Base-by-base conservation (phyloP, 2,329 filamentous ascomycete genomes). In the Iodosphaeria phyllophila region DNA sequence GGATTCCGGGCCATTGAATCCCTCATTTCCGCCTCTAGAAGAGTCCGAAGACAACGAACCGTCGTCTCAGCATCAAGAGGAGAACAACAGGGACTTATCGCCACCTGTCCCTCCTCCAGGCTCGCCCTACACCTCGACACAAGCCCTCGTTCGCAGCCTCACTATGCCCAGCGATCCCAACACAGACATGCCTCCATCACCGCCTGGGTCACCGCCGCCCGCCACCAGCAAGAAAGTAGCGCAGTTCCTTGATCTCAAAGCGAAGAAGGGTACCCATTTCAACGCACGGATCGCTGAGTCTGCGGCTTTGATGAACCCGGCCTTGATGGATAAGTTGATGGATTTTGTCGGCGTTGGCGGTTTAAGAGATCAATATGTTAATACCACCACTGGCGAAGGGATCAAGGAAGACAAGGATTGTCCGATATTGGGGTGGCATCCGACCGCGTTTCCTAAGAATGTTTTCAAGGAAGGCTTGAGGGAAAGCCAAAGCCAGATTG, bases 171-270 rank as follows among this genome's bases (percentile, higher is more conserved):
- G 68, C 3, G 49, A 72, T 4, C 71, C 78, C 2, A 73, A 80
- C 48, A 67, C 82, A 39, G 58, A 71, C 36, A 82, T 89, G 32
- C 78, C 78, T 0, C 58, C 66, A 7, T 82, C 77, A 4, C 78
- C 78, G 1, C 71, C 74, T 1, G 65, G 65, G 13, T 64, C 65
- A 3, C 65, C 65, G 8, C 50, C 56, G 1, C 42, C 54, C 17
- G 36, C 50, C 20, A 47, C 70, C 8, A 72, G 63, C 25, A 60
- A 64, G 35, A 83, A 80, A 38, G 74, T 86, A 36, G 61, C 68
- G 32, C 67, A 70, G 30, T 86, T 89, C 35, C 61, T 86, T 1
- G 58, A 67, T 22, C 59, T 86, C n/a, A 89, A 89, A 51, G n/a
- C n/a, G n/a, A 70, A 67, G 40, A 67, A 74, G 33, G 73, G 73